These are phyloP conservation scores for Peniophora sp. DNA, from an alignment of 1,284 basidiomycete species.

Conservation along the genomic window DNA sequence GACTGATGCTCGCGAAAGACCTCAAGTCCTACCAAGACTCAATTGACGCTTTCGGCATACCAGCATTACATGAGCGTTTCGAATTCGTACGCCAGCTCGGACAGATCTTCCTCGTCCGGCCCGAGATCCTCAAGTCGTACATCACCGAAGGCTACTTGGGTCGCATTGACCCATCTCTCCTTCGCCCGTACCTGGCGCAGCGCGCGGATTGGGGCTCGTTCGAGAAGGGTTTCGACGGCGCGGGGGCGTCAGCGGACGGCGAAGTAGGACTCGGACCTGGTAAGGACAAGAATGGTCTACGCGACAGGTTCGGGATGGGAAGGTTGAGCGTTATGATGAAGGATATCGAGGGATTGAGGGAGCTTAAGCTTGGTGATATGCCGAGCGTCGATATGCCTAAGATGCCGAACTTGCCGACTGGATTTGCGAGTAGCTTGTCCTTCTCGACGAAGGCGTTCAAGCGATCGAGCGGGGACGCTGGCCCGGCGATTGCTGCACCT, in stretches of 20 bases:
- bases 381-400: constrained; percentile 30
- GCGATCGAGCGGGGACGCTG: not conserved
- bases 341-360: constrained; percentile 64
- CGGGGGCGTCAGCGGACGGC: no score
- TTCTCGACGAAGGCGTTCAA: constrained; percentile 26
- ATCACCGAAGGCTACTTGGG: constrained; percentile 89
- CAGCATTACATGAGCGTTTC: constrained; percentile 88
- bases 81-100: constrained; percentile 98
- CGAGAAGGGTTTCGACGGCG: constrained; percentile 69
- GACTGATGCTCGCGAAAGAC: constrained; percentile 98
- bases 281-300: constrained; percentile 42
- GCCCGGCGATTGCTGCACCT: no score
- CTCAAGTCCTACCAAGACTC: constrained; percentile 96
- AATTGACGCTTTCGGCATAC: constrained; percentile 74
- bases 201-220: constrained; percentile 85
- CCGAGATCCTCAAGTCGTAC: constrained; percentile 89
- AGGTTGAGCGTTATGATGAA: constrained; percentile 78
- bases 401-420: constrained; percentile 28
- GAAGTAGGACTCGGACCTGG: constrained; percentile 30
- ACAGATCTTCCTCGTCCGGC: constrained; percentile 92
- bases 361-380: constrained; percentile 45
- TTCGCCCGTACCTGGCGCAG: constrained; percentile 88
- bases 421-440: constrained; percentile 43
- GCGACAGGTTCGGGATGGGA: constrained; percentile 59
- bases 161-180: constrained; percentile 79